Base-by-base conservation (phyloP, 345 rosid species). In the Eucalyptus brandiana region DNA sequence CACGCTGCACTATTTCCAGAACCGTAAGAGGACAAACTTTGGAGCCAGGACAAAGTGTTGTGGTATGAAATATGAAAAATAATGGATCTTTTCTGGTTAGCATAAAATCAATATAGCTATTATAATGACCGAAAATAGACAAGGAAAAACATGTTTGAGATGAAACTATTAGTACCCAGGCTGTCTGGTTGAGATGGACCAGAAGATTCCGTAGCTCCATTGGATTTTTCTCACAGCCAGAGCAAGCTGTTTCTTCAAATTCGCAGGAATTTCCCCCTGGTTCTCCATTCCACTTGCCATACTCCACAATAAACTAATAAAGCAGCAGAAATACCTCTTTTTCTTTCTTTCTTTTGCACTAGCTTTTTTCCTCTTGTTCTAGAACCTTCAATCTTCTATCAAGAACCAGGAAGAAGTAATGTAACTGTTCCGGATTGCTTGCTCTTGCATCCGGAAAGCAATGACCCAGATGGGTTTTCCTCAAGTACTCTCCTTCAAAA, bases 151-250 rank as follows among this genome's bases (percentile, higher is more conserved):
- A 50, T 44, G 76, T 24, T 87, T 44, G 44, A 85, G 19, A 42
- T 58, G 87, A 30, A 44, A 24, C 40, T 85, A 34, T 32, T 37
- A 56, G 50, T 91, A 94, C 95, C 94, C 94, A 32, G 91, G 93
- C 69, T 94, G 92, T 81, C 60, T 62, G 72, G 91, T 37, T 65
- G 95, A 93, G 81, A 89, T 89, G 72, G 94, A 93, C 95, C 96
- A 94, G 91, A 93, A 94, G 62, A 94, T 92, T 69, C 94, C 96
- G 90, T 94, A 94, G 92, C 94, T 94, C 96, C 96, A 94, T 47
- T 94, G 93, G 83, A 93, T 92, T 91, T 91, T 94, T 88, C 93
- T 92, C 83, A 93, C 95, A 45, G 96, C 94, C 44, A 91, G 88
- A 88, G 95, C 95, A 90, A 94, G 93, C 91, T 91, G 91, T 80